Evolutionary conservation across 768 basidiomycete species (phyloP), one percentile per base, ranked within the genome.

Genomic region (Podaxis mareebaensis): DNA sequence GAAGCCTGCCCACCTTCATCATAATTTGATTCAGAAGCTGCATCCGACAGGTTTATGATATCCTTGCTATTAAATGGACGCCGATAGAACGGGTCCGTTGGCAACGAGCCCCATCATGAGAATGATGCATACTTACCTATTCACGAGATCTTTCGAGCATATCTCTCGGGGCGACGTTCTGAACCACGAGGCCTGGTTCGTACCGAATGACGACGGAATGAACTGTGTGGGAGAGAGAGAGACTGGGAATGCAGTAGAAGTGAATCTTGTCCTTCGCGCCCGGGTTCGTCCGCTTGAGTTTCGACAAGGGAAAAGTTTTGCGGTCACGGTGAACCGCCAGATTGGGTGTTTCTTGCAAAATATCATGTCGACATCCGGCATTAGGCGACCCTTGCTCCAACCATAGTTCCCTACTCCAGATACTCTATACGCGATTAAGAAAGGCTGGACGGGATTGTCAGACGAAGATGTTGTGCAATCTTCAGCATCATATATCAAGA

Each of bases 111-210:
- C 22, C 39, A 40, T 49, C 46, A 49, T 30, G 61, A 46, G 20
- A 63, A 57, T 15, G 48, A 63, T 40, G 24, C 55, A 28, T 55
- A 63, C 28, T 61, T 61, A 30, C 33, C 33, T 10, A 33, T 55
- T 54, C 61, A 30, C 53, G 61, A 13, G 55, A 53, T 15, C 26
- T 51, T 15, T 39, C 48, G n/a, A 57, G 55, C 54, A 63, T 63
- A 51, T 63, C 54, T 6, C 26, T 38, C 44, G 33, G 42, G 15
- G 46, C 7, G 33, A 52, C 13, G 36, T 51, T 57, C 36, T 57
- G 61, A 28, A 53, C 17, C 4, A 13, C 46, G 8, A 36, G 48
- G 20, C 20, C 15, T 30, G 2, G 54, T 5, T n/a, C 33, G 3
- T 39, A 46, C n/a, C 38, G 26, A 8, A 51, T 36, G 22, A 42